Conservation (phyloP, 2,329 filamentous ascomycete genomes). For the Ascosphaera apis region DNA sequence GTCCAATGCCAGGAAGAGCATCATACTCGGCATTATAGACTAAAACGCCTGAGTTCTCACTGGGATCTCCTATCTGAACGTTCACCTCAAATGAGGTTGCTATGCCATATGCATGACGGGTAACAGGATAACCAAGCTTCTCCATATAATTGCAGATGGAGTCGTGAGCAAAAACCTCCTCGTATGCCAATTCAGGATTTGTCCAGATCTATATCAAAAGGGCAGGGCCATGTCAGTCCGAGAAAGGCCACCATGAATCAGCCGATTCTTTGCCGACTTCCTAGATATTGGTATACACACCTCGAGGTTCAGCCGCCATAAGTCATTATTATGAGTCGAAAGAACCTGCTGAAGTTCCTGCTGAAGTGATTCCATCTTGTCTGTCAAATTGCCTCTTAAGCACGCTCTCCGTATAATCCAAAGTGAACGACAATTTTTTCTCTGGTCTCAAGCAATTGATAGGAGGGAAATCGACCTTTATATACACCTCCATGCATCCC, state of each 20-base stretch:
- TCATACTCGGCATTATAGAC: conserved; percentile 23
- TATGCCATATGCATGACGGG: conserved; percentile 27
- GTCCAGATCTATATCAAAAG: conserved; percentile 24
- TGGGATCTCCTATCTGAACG: conserved; percentile 12
- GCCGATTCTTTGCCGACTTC: too few relatives aligned
- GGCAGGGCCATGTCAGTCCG: too few relatives aligned
- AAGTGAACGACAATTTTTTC: too few relatives aligned
- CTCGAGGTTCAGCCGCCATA: not conserved
- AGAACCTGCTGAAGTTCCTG: not conserved
- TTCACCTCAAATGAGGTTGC: conserved; percentile 25
- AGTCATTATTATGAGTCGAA: not conserved
- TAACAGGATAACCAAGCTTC: conserved; percentile 23
- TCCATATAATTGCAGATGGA: conserved; percentile 24
- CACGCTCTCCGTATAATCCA: too few relatives aligned
- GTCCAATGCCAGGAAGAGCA: conserved; percentile 17
- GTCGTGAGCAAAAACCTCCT: conserved; percentile 30
- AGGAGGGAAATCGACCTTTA: too few relatives aligned
- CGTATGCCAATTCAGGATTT: conserved; percentile 29
- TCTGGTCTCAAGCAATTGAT: too few relatives aligned
- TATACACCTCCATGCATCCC: too few relatives aligned
- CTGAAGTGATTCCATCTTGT: not conserved
- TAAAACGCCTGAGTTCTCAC: conserved; percentile 16
- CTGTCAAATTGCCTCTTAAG: too few relatives aligned
- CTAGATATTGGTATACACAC: not conserved
- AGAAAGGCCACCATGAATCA: too few relatives aligned